Evolutionary conservation across 306 rosid species (phyloP), one percentile per base, ranked within the genome.

Genomic region (Sindora glabra): DNA sequence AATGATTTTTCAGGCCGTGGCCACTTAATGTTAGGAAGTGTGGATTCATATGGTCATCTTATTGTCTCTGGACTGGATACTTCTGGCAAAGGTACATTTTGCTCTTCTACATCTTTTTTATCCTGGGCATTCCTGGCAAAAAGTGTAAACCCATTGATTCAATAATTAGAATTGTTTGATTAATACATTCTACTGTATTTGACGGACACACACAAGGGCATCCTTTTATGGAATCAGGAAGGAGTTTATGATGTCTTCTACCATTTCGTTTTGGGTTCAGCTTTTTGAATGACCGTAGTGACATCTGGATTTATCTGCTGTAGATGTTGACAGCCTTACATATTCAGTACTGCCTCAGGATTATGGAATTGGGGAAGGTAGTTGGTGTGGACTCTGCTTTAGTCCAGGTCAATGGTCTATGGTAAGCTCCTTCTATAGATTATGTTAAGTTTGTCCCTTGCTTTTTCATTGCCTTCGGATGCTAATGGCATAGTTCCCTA

Each of bases 381-480:
- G 96, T 67, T 90, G 97, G 97, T 80, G 91, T 9, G 97, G 97
- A 44, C 83, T 90, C 29, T 73, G 91, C 85, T 90, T 90, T 81
- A 87, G 79, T 75, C 96, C 96, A 14, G 66, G 59, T 52, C 96
- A 90, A 51, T 77, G 56, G 80, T 83, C 81, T 61, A 72, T 66
- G 85, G 97, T 90, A 77, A 70, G 77, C 25, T 54, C 24, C 53
- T 74, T 62, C 45, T 48, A 27, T 68, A 19, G 54, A 56, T 49
- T 59, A 59, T 45, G 2, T 34, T 56, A 45, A 9, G 17, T 24
- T 22, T 16, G 12, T 47, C 25, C 36, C 24, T 6, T 1, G 5
- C 49, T 24, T 3, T 38, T 59, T 61, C 6, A 8, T 46, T 46
- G 18, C 27, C 46, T 11, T 3, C 13, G 32, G 14, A 39, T 40